Evolutionary conservation across 495 filamentous ascomycete genomes (phyloP).

Genomic region (Aspergillus egyptiacus): DNA sequence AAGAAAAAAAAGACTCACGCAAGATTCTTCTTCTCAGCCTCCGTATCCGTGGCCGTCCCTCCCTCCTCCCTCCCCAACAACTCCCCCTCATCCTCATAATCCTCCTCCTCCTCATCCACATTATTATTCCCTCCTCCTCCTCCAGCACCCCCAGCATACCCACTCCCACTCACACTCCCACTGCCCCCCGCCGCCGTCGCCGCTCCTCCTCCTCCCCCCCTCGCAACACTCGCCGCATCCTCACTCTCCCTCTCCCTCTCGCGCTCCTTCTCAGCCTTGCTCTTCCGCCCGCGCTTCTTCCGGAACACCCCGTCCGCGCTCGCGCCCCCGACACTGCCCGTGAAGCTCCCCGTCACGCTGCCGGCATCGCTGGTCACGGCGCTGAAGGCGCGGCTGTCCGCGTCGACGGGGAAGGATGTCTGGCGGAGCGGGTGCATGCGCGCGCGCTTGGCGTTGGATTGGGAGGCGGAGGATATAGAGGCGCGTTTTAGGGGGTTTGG

Average conservation of each 20-base stretch:
- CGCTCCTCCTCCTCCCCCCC: too few relatives aligned
- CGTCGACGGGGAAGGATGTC: constrained; percentile 69
- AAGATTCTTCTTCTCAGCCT: constrained; percentile 64
- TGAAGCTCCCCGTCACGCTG: constrained; percentile 60
- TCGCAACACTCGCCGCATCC: constrained; percentile 33
- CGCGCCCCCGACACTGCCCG: constrained; percentile 47
- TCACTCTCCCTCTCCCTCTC: constrained; percentile 40
- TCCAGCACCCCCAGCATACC: constrained; percentile 29
- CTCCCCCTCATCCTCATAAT: constrained; percentile 57
- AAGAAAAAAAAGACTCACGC: constrained; percentile 37
- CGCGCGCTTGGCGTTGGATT: constrained; percentile 30
- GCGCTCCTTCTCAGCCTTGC: constrained; percentile 49
- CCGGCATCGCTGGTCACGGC: constrained; percentile 56
- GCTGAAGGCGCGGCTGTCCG: constrained; percentile 51
- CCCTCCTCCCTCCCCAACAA: constrained; percentile 56
- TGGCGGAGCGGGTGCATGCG: constrained; percentile 75
- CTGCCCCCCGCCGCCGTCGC: too few relatives aligned
- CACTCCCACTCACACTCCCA: too few relatives aligned
- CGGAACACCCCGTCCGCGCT: constrained; percentile 44
- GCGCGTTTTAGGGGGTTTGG: constrained; percentile 41
- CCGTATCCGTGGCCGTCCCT: constrained; percentile 54
- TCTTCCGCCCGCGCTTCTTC: constrained; percentile 61
- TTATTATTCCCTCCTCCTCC: constrained; percentile 28
- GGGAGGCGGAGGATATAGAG: constrained; percentile 39
- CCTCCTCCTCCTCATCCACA: constrained; percentile 59